Base-by-base conservation (phyloP, 2,329 filamentous ascomycete genomes). In the Colletotrichum spinosum region DNA sequence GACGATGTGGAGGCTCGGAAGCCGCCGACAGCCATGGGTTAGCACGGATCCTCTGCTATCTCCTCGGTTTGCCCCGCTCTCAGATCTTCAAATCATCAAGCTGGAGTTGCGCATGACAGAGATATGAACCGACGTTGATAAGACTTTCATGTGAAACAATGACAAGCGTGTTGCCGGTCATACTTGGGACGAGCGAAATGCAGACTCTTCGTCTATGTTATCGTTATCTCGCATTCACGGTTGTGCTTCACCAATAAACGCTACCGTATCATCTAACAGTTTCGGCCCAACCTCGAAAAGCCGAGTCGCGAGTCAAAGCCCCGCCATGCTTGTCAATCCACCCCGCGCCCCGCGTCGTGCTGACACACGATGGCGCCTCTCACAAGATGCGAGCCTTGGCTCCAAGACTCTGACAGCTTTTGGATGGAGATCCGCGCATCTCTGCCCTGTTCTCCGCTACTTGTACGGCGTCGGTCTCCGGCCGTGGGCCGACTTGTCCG, bases 1-100 rank as follows among this genome's bases (percentile, higher is more conserved):
- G 39, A 44, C 44, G 15, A 34, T 50, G 64, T 59, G 49, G 58
- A 45, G 6, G 49, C 41, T 17, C 64, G 64, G 64, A 67, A 55
- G 44, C 54, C 64, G 64, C 64, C 64, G 64, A 67, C 12, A 25
- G 9, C 54, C 64, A 39, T 51, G 39, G 53, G 41, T 25, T 25
- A 25, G 25, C 25, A 25, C 2, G 25, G 25, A 25, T 25, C 25
- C 17, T 33, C 52, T 46, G 44, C 52, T 46, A 51, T 59, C 54
- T 65, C 34, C 25, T 58, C 60, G 55, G 39, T 17, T n/a, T 33
- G 46, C 54, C 64, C 64, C 64, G 60, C 64, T 34, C 33, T 42
- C 53, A 49, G 42, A 57, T 49, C 15, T 25, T 11, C 33, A 52
- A 38, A 57, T 45, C 50, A 41, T n/a, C 44, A 41, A 41, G 38